Evolutionary conservation across 2,329 filamentous ascomycete genomes (phyloP).

Genomic region (Mycosphaerella sp.): DNA sequence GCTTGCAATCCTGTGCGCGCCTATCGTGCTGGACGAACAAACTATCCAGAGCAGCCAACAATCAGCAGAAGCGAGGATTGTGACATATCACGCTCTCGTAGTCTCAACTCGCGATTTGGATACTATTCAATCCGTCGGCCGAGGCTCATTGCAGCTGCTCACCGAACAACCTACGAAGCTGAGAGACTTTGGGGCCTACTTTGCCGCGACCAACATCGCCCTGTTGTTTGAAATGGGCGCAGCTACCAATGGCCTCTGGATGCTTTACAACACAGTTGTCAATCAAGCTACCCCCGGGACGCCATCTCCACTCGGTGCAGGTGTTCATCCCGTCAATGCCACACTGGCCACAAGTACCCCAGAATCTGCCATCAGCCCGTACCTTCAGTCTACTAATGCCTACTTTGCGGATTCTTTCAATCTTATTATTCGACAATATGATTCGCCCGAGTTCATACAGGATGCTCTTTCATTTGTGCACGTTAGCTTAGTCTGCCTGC

Average conservation of each 20-base stretch:
- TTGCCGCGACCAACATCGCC: slow-evolving; percentile 52
- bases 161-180: slow-evolving; percentile 49
- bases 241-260: slow-evolving; percentile 45
- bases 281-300: slow-evolving; percentile 9
- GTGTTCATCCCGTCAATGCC: background rate
- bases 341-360: background rate
- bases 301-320: background rate
- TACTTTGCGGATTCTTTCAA: slow-evolving; percentile 23
- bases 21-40: slow-evolving; percentile 38
- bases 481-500: slow-evolving; percentile 56
- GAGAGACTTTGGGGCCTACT: slow-evolving; percentile 44
- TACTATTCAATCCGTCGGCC: slow-evolving; percentile 41
- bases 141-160: slow-evolving; percentile 49
- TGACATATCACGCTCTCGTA: slow-evolving; percentile 58
- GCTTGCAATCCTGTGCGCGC: slow-evolving; percentile 60
- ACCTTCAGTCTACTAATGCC: slow-evolving; percentile 5
- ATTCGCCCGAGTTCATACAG: slow-evolving; percentile 42
- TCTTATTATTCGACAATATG: slow-evolving; percentile 36
- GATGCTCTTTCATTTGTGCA: slow-evolving; percentile 58
- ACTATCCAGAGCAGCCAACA: slow-evolving; percentile 32
- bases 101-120: slow-evolving; percentile 50
- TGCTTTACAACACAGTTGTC: slow-evolving; percentile 21
- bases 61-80: slow-evolving; percentile 54
- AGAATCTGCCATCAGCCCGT: background rate
- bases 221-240: slow-evolving; percentile 50